Base-by-base conservation (phyloP, 2,329 filamentous ascomycete species). In the Penicillium carneum region DNA sequence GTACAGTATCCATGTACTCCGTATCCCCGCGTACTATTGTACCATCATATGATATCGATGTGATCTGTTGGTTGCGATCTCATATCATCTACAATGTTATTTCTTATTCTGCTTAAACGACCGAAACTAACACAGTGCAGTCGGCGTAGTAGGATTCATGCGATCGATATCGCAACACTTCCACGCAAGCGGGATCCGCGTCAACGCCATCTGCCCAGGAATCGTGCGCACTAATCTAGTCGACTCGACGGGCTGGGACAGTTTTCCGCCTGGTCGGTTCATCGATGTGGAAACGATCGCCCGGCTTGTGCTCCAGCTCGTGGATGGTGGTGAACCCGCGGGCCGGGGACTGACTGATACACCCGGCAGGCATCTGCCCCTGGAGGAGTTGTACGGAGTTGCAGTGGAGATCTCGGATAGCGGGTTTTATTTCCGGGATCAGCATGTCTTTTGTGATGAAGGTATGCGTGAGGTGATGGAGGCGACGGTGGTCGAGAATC, bases 141-240 rank as follows among this genome's bases (percentile, higher is more conserved):
- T 62, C 39, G 78, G 73, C 1, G 74, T 80, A 0, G 61, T 81
- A 4, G 78, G 78, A 1, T 77, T 81, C 65, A 76, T 77, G 61
- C 72, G 77, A 12, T 72, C 76, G 3, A 75, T 80, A 26, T 72
- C 76, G 0, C 71, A 72, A 4, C 70, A 70, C 14, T 78, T 76
- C 62, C 68, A 69, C 26, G 66, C 70, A 8, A 73, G 77, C 10
- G 73, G 74, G 0, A 74, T 81, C 20, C 74, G 78, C 12, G 77
- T 77, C 4, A 81, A 80, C 59, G 72, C 66, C 16, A 67, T 69
- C 45, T 67, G 63, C 20, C 66, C 66, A 1, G 63, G 64, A 3
- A 63, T 73, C 1, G 77, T 79, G 0, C 77, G 74, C 23, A 67
- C 65, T 14, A 64, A 63, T 39, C 52, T 70, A 1, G 57, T 70